Evolutionary conservation across 805 yeast genomes (phyloP), one percentile per base, ranked within the genome.

Genomic region (Priceomyces castillae): DNA sequence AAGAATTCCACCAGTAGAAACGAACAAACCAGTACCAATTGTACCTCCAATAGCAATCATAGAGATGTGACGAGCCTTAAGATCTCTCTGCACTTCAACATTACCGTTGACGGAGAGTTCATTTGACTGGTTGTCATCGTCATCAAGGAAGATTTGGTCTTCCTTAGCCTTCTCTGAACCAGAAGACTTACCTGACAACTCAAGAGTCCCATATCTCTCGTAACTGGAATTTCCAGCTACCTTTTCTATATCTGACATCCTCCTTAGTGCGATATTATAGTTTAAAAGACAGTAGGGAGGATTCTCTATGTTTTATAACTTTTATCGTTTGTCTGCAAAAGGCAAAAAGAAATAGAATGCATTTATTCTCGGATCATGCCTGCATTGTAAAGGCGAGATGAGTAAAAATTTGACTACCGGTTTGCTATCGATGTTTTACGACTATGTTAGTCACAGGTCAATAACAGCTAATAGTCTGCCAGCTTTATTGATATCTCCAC

Each of bases 41-140:
- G 90, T 81, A 48, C 90, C 90, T 48, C 90, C 92, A 16, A 84
- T 69, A 37, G 90, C 88, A 52, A 84, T 78, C 89, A 84, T 83
- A 25, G 84, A 73, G 39, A 84, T 76, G 53, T 83, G 89, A 55
- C 92, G 71, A 15, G 81, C 77, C 58, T 82, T 81, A 46, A 84
- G 65, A 38, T 73, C 75, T 58, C 90, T 69, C 53, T 77, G 76
- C 44, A 80, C 82, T 53, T 77, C 74, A 15, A 15, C 4, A 30
- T 10, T 14, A 3, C 12, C 44, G 7, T 41, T 39, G 7, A 23
- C 19, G 3, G 34, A 30, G 16, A 7, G 10, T 3, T 23, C 40
- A 12, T 33, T 17, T n/a, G n/a, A n/a, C n/a, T n/a, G n/a, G 15
- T 4, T n/a, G 12, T 33, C 23, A 12, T 25, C 18, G 9, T 35